Conservation (phyloP, 306 rosid species). For the Castanea mollissima region DNA sequence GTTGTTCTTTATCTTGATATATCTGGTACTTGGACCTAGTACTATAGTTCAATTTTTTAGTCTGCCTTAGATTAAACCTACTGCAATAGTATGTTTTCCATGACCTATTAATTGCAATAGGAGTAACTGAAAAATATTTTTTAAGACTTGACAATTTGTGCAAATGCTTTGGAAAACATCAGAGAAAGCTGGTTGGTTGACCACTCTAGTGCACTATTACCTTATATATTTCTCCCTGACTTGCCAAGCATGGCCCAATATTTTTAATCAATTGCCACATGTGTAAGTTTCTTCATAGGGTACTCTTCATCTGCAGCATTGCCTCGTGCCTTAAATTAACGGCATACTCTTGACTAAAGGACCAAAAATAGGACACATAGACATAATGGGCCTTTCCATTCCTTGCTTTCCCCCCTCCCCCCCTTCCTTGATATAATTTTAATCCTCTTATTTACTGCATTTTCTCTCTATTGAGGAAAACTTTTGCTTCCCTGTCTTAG, state of each 20-base stretch:
- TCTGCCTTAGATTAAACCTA: background rate
- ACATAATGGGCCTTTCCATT: background rate
- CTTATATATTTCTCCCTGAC: background rate
- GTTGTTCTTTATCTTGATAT: background rate
- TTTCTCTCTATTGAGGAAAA: background rate
- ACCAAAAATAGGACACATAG: background rate
- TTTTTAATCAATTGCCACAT: background rate
- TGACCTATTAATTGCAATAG: background rate
- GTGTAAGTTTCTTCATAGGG: too few species aligned
- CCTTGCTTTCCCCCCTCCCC: background rate
- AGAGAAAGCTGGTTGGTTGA: background rate
- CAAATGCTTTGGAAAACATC: background rate
- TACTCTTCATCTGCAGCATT: too few species aligned
- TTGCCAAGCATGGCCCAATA: background rate
- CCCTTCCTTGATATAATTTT: background rate
- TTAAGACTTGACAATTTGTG: background rate
- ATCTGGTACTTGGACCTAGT: background rate
- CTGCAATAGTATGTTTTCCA: background rate
- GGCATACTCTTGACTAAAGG: background rate
- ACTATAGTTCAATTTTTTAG: background rate
- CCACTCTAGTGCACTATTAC: background rate
- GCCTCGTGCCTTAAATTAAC: too few species aligned
- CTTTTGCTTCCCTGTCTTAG: background rate
- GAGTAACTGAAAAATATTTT: background rate
- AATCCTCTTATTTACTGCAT: background rate